Percentiles rank a stretch among this genome's conserved stretches.
Evolutionary conservation across 306 rosid genomes (phyloP).

Genomic region (Cucurbita maxima): DNA sequence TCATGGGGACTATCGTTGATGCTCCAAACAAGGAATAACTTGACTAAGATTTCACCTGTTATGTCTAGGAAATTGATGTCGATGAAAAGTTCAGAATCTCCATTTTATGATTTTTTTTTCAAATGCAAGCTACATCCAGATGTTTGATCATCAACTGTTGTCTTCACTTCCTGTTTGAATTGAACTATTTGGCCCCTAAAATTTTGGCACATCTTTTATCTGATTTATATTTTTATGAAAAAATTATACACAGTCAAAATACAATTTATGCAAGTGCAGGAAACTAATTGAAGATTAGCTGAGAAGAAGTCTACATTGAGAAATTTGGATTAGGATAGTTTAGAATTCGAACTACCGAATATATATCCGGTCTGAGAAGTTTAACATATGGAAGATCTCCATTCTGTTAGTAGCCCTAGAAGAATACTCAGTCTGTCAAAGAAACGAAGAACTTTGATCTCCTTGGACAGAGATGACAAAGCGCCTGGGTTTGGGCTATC

Average conservation of each 20-base stretch:
- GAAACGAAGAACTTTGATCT: constrained; percentile 34
- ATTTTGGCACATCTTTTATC: background rate
- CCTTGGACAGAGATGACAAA: constrained; percentile 34
- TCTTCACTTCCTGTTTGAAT: background rate
- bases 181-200: background rate
- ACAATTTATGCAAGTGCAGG: constrained; percentile 26
- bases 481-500: constrained; percentile 41
- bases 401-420: constrained; percentile 73
- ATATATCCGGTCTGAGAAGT: background rate
- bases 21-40: constrained; percentile 37
- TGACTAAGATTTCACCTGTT: constrained; percentile 1
- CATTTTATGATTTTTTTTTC: background rate
- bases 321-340: background rate
- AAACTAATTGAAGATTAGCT: constrained; percentile 30
- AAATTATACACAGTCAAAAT: background rate
- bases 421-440: constrained; percentile 56
- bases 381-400: constrained; percentile 50
- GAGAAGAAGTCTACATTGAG: constrained; percentile 35
- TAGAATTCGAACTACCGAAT: background rate
- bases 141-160: background rate
- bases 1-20: constrained; percentile 55
- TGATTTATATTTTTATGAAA: background rate
- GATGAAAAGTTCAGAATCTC: background rate
- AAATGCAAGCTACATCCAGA: background rate
- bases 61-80: background rate